A percentile compares a stretch with the other conserved stretches of the same genome.
phyloP scores from a whole-genome alignment of 805 yeast species.

The Teunomyces funiuensis region DNA sequence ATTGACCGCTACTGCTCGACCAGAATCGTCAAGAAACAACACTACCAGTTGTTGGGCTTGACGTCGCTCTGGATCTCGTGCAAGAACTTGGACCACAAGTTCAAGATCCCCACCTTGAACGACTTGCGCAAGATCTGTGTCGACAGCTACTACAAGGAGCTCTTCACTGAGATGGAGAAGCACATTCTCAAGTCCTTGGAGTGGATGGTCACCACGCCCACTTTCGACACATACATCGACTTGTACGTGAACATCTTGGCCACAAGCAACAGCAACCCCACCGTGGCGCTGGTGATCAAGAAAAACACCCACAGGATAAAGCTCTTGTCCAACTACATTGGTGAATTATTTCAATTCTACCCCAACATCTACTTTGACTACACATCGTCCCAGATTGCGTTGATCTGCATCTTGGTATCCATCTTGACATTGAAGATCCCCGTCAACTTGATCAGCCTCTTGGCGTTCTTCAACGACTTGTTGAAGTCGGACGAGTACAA shows the following conservation, averaged over 20 bases:
- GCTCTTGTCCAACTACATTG: conserved; percentile 57
- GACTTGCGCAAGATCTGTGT: conserved; percentile 57
- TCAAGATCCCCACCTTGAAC: conserved; percentile 55
- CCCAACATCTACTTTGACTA: conserved; percentile 57
- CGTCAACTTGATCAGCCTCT: conserved; percentile 20
- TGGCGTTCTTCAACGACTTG: conserved; percentile 20
- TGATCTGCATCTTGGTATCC: conserved; percentile 42
- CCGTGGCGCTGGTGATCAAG: conserved; percentile 11
- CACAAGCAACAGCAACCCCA: conserved; percentile 18
- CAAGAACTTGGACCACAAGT: conserved; percentile 52
- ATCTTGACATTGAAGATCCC: conserved; percentile 38
- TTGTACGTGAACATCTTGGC: conserved; percentile 44
- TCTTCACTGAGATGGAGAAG: conserved; percentile 67
- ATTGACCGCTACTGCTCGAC: conserved; percentile 46
- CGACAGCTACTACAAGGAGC: conserved; percentile 53
- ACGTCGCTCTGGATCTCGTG: conserved; percentile 46
- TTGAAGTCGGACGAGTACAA: conserved; percentile 19
- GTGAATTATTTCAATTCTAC: conserved; percentile 67
- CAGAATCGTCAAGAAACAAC: conserved; percentile 45
- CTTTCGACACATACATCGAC: conserved; percentile 65
- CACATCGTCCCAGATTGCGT: conserved; percentile 51
- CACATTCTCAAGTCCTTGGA: conserved; percentile 60
- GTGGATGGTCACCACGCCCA: conserved; percentile 64
- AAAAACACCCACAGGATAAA: conserved; percentile 33
- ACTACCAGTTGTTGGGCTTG: conserved; percentile 44